A percentile compares a stretch with the other conserved stretches of the same genome.
Conservation (phyloP, 2,329 filamentous ascomycete species). For the Exophiala sideris region DNA sequence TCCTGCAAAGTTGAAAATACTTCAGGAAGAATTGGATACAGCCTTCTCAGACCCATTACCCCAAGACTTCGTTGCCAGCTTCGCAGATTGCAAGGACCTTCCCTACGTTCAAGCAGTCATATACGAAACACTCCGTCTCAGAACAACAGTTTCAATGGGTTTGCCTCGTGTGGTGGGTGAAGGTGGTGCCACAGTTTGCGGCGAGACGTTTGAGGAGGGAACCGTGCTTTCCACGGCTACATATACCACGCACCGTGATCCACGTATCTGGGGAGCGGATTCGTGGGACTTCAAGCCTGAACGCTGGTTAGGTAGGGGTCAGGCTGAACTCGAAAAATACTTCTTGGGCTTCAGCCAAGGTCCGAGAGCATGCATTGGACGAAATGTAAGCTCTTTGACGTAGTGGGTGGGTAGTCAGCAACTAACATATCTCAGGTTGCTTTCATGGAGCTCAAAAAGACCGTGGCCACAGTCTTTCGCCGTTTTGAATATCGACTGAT, state of each 20-base stretch:
- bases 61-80: neutral
- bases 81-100: constrained; percentile 10
- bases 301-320: neutral
- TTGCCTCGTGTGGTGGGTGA: constrained; percentile 19
- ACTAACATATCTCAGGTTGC: neutral
- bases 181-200: constrained; percentile 12
- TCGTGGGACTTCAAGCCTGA: neutral
- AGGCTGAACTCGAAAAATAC: neutral
- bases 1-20: constrained; percentile 11
- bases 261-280: neutral
- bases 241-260: neutral
- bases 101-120: constrained; percentile 34
- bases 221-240: neutral
- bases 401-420: no score
- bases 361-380: neutral
- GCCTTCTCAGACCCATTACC: neutral
- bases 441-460: constrained; percentile 8
- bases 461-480: constrained; percentile 2
- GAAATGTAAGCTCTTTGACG: neutral
- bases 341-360: neutral
- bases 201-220: neutral
- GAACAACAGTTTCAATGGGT: neutral
- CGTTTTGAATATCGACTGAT: constrained; percentile 2
- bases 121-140: constrained; percentile 29
- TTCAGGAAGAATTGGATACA: neutral